Conservation (phyloP, 768 basidiomycete genomes). For the Xerocomellus intermedius region DNA sequence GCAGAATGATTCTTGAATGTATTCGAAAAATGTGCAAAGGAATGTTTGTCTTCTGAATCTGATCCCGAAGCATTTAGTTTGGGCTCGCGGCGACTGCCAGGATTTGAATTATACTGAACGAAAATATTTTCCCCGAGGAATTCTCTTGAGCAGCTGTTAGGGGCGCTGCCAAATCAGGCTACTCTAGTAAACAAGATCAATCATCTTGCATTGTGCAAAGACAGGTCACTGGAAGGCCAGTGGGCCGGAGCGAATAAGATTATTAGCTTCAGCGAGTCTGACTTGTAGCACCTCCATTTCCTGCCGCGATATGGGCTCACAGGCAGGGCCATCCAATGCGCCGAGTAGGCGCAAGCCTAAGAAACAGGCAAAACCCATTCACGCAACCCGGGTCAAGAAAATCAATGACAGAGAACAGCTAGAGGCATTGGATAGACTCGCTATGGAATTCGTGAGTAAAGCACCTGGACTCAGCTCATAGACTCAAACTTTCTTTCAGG, state of each 20-base stretch:
- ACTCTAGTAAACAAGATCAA: neutral
- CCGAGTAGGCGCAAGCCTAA: slow-evolving; percentile 12
- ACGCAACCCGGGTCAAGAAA: slow-evolving; percentile 40
- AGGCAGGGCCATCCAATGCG: slow-evolving; percentile 18
- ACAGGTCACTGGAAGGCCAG: no score
- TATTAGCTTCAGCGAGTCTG: no score
- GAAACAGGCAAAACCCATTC: slow-evolving; percentile 14
- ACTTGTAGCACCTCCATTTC: neutral
- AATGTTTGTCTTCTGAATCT: no score
- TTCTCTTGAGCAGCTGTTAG: neutral
- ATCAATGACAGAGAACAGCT: slow-evolving; percentile 48
- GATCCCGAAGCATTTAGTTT: no score
- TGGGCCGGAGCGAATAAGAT: no score
- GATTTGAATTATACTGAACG: no score
- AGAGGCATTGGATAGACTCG: slow-evolving; percentile 49
- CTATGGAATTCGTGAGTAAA: slow-evolving; percentile 48
- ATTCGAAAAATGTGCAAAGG: no score
- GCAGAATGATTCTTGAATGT: neutral
- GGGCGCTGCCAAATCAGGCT: neutral
- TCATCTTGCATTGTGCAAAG: no score
- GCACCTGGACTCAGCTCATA: neutral
- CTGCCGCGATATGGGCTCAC: slow-evolving; percentile 15
- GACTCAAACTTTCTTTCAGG: slow-evolving; percentile 36
- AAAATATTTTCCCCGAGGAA: no score
- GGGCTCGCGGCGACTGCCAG: no score